These are phyloP conservation scores for Quercus phellos DNA, from an alignment of 331 rosid genomes.

Conservation along the genomic window DNA sequence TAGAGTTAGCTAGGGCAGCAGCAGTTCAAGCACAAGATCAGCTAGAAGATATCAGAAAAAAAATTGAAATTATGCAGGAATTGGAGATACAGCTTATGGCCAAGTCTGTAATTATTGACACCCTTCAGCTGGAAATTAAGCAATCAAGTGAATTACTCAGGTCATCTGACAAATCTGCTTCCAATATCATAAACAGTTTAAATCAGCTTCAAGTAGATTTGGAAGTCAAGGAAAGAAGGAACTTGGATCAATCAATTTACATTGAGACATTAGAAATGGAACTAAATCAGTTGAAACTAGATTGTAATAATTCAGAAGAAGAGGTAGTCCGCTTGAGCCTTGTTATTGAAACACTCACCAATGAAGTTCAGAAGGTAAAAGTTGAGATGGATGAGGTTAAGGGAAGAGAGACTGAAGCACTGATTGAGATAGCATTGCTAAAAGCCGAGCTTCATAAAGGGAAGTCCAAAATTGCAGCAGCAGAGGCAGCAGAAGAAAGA, in stretches of 20 bases:
- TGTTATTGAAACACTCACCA: slow-evolving; percentile 31
- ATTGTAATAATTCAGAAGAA: slow-evolving; percentile 32
- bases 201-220: slow-evolving; percentile 29
- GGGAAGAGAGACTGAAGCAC: slow-evolving; percentile 33
- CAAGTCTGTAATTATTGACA: slow-evolving; percentile 18
- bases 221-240: slow-evolving; percentile 35
- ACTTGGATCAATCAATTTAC: slow-evolving; percentile 26
- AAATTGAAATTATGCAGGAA: slow-evolving; percentile 19
- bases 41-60: slow-evolving; percentile 33
- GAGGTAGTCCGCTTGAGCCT: slow-evolving; percentile 30
- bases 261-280: slow-evolving; percentile 40
- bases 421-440: slow-evolving; percentile 49
- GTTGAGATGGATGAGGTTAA: slow-evolving; percentile 33
- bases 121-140: slow-evolving; percentile 20
- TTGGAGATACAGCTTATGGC: slow-evolving; percentile 27
- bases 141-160: slow-evolving; percentile 15
- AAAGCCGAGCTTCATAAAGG: slow-evolving; percentile 50
- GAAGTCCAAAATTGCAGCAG: slow-evolving; percentile 28
- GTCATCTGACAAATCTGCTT: slow-evolving; percentile 24
- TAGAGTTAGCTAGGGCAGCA: slow-evolving; percentile 33
- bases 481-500: slow-evolving; percentile 22
- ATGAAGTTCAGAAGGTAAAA: slow-evolving; percentile 34
- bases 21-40: slow-evolving; percentile 24
- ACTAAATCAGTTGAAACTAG: slow-evolving; percentile 33
- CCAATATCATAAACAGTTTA: slow-evolving; percentile 9